Conservation (phyloP, 2,329 filamentous ascomycete species). For the Venturia pyrina region DNA sequence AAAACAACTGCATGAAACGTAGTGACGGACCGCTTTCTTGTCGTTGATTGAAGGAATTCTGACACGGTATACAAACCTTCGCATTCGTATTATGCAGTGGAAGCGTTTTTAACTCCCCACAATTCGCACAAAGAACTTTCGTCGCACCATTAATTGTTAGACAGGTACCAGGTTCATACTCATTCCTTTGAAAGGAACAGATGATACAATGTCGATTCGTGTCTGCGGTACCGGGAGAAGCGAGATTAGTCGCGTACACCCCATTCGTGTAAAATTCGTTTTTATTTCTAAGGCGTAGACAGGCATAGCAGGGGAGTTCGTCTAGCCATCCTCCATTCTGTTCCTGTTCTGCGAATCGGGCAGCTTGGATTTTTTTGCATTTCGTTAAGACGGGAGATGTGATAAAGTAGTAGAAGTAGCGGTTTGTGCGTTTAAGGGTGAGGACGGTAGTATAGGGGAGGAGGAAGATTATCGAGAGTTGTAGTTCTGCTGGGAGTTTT, state of each 20-base stretch:
- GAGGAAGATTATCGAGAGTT: conserved; percentile 2
- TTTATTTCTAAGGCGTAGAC: neutral
- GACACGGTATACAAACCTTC: neutral
- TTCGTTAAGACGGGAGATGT: neutral
- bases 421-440: neutral
- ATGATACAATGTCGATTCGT: neutral
- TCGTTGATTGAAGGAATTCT: neutral
- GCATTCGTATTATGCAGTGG: too few species aligned
- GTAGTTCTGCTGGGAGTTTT: conserved; percentile 3
- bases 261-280: neutral
- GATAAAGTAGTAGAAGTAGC: conserved; percentile 8
- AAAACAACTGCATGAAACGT: neutral
- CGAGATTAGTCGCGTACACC: neutral
- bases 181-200: neutral
- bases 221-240: neutral
- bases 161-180: neutral
- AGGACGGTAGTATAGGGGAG: neutral
- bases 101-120: neutral
- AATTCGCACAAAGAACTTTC: neutral
- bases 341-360: neutral
- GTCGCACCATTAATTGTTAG: neutral
- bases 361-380: neutral
- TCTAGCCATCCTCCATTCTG: neutral
- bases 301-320: conserved; percentile 5
- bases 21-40: neutral